Percentiles rank a stretch among this genome's conserved stretches.
Evolutionary conservation across 148 eudicot genomes (phyloP).

Genomic region (Chenopodium quinoa): DNA sequence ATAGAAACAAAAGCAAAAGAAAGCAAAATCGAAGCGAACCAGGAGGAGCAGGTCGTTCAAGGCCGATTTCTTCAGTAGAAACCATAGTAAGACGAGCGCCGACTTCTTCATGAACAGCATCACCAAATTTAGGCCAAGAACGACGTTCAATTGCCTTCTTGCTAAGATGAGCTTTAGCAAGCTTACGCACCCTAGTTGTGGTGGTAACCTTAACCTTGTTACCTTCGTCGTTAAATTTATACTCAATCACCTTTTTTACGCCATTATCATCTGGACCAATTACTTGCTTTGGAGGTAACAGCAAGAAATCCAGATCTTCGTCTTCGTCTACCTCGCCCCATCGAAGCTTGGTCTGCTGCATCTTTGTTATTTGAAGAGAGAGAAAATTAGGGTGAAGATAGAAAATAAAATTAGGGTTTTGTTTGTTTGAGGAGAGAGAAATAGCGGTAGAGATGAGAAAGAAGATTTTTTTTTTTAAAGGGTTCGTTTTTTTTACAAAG

Average conservation of each 20-base stretch:
- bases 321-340: conserved; percentile 79
- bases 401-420: background rate
- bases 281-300: conserved; percentile 58
- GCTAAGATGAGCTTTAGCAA: conserved; percentile 62
- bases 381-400: background rate
- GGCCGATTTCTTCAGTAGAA: conserved; percentile 74
- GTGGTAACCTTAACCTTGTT: conserved; percentile 68
- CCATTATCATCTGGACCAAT: conserved; percentile 74
- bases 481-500: too few species aligned
- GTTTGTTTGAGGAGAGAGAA: too few species aligned
- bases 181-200: conserved; percentile 61
- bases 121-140: conserved; percentile 78
- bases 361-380: conserved; percentile 10
- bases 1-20: background rate
- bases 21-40: conserved; percentile 28
- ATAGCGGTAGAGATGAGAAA: too few species aligned
- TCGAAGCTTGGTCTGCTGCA: conserved; percentile 36
- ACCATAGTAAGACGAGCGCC: conserved; percentile 67
- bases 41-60: conserved; percentile 62
- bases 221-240: conserved; percentile 67
- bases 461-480: too few species aligned
- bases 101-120: conserved; percentile 63
- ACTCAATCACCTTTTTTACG: conserved; percentile 59
- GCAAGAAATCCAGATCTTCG: conserved; percentile 49
- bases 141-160: conserved; percentile 71